Evolutionary conservation across 768 basidiomycete genomes (phyloP), one percentile per base, ranked within the genome.

Genomic region (Artomyces pyxidatus): DNA sequence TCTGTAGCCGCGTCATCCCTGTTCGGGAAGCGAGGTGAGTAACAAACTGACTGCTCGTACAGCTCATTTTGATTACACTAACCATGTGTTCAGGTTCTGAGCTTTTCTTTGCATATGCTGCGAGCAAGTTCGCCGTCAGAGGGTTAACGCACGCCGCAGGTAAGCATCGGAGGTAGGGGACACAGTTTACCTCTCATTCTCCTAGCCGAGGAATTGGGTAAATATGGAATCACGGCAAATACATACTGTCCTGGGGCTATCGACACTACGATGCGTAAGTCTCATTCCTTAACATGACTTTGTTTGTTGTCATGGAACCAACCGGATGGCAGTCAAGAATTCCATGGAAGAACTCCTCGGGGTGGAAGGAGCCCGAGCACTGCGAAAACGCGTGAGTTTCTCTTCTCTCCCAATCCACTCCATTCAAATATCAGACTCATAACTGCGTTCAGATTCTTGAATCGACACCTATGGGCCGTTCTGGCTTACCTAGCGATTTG

Each of bases 51-150:
- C n/a, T 14, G 9, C 17, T 14, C 8, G n/a, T n/a, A n/a, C n/a
- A 11, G 35, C 17, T 10, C 12, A 26, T 12, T 30, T 6, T 14
- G 9, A 17, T 11, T 27, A 9, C 25, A 11, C 7, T 38, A 9
- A 3, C 35, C 32, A 19, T 10, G 17, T 23, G 1, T n/a, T n/a
- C 29, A 53, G 48, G 28, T 28, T 3, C 3, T 4, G 23, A 25
- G 4, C 4, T 12, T 14, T 10, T 52, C 21, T 9, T 37, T 26
- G 46, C 45, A n/a, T 61, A 56, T 49, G 48, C 49, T 6, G 38
- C 57, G 12, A 49, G 47, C 30, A 61, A 58, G 40, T 61, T 60
- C 32, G 60, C 59, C 22, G 42, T 61, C 27, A 41, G 54, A 22
- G 59, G 49, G 35, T 42, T 60, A 28, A 61, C 59, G 25, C 59